A percentile compares a stretch with the other conserved stretches of the same genome.
These are phyloP conservation scores for Phytopythium kandeliae DNA, from an alignment of 352 stramenopile species.

Conservation along the genomic window DNA sequence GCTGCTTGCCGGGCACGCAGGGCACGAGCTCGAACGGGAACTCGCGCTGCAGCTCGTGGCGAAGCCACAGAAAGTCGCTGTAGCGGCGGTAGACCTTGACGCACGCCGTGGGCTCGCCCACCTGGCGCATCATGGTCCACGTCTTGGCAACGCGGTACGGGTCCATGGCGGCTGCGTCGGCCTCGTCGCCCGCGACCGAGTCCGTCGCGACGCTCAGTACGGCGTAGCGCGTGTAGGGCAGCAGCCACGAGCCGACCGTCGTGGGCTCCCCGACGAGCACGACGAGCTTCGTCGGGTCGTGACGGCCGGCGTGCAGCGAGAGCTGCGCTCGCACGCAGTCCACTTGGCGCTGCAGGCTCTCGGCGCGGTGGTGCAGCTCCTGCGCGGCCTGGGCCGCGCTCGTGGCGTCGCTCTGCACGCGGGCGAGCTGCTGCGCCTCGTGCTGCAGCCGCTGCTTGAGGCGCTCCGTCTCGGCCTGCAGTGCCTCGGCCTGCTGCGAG, in stretches of 20 bases:
- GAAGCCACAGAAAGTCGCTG: constrained; percentile 85
- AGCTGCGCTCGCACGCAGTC: constrained; percentile 72
- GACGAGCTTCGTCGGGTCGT: constrained; percentile 76
- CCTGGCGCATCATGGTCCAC: constrained; percentile 70
- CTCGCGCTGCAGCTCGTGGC: constrained; percentile 51
- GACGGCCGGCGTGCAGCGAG: constrained; percentile 62
- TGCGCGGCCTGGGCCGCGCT: constrained; percentile 58
- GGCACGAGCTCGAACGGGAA: constrained; percentile 76
- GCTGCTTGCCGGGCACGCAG: constrained; percentile 65
- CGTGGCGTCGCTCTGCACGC: constrained; percentile 63
- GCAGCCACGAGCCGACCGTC: constrained; percentile 74
- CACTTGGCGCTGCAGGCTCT: constrained; percentile 70
- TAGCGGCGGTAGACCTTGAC: constrained; percentile 84
- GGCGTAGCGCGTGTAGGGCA: constrained; percentile 80
- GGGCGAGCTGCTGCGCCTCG: constrained; percentile 62
- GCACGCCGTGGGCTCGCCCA: constrained; percentile 60
- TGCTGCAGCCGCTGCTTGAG: constrained; percentile 70
- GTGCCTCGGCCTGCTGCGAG: constrained; percentile 59
- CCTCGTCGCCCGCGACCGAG: constrained; percentile 17
- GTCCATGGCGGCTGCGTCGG: constrained; percentile 31
- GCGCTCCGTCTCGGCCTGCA: constrained; percentile 69
- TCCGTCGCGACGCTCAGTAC: constrained; percentile 75
- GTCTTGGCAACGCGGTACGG: constrained; percentile 68
- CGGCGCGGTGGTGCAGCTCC: constrained; percentile 62
- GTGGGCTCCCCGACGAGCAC: constrained; percentile 77